phyloP scores from a whole-genome alignment of 495 filamentous ascomycete genomes.

The Aspergillus olivimuriae region DNA sequence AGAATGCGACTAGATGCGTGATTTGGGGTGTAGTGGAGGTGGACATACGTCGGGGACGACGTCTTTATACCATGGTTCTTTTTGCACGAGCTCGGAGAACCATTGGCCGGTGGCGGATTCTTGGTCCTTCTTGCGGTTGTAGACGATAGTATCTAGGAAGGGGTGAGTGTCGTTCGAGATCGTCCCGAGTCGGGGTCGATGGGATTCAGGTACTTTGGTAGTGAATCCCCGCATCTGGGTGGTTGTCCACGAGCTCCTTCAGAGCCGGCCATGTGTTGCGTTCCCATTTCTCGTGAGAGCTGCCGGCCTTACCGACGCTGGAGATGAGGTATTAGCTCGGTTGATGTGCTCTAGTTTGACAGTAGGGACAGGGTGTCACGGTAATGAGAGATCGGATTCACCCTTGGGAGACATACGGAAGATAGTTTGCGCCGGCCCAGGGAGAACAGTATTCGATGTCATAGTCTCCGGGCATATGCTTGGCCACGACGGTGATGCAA shows the following conservation, averaged over 20 bases:
- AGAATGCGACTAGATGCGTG: too few relatives aligned
- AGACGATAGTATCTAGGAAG: constrained; percentile 53
- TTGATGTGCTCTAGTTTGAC: too few relatives aligned
- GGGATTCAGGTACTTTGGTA: constrained; percentile 55
- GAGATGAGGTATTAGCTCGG: too few relatives aligned
- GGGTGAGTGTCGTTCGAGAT: constrained; percentile 5
- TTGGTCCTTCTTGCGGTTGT: constrained; percentile 58
- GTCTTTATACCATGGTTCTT: constrained; percentile 77
- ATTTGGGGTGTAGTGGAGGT: too few relatives aligned
- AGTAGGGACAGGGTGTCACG: too few relatives aligned
- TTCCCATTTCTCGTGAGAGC: constrained; percentile 54
- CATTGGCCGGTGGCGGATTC: constrained; percentile 42
- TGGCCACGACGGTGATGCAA: constrained; percentile 77
- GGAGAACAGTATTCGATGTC: constrained; percentile 95
- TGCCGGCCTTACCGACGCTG: constrained; percentile 49
- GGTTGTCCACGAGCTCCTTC: constrained; percentile 55
- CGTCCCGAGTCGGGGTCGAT: background rate
- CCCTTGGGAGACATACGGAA: constrained; percentile 55
- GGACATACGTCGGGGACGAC: constrained; percentile 61
- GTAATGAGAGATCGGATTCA: background rate
- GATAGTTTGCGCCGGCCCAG: constrained; percentile 89
- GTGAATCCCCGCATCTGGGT: constrained; percentile 86
- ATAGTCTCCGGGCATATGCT: constrained; percentile 98
- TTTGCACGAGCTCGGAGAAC: constrained; percentile 57
- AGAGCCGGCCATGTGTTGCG: constrained; percentile 62